Base-by-base conservation (phyloP, 331 rosid genomes). In the Telfairia occidentalis region DNA sequence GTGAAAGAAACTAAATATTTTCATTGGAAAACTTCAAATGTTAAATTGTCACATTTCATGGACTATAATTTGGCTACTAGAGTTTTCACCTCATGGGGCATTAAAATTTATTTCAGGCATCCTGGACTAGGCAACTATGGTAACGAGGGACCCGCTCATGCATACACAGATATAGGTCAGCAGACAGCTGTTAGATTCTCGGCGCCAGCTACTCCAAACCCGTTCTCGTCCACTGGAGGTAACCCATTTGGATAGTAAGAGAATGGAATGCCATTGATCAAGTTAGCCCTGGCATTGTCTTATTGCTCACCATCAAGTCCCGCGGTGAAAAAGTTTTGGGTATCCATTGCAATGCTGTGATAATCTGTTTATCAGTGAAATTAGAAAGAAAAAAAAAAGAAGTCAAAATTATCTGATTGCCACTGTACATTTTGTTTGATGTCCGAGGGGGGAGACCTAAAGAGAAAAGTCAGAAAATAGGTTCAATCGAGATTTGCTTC, bases 211-310 rank as follows among this genome's bases (percentile, higher is more conserved):
- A 67, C 83, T 70, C 83, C 91, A 52, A 82, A 77, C 78, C 81
- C 88, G 29, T 90, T 77, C 87, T 72, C 90, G 0, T 75, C 91
- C n/a, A 67, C 71, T 1, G 83, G 97, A 75, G 90, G 99, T 70
- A 95, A 95, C 77, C 99, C 99, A 75, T 95, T 95, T 64, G 96
- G 93, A n/a, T 95, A 82, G 74, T 80, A 50, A 78, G 69, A 48
- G 61, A 80, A 46, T 55, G 65, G 34, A 71, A 48, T 52, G 63
- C 18, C 38, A 50, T 49, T 18, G 34, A 59, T 76, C 75, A 69
- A 26, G 37, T 54, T 57, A 79, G 74, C 81, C 80, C 73, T 79
- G 76, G 84, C 90, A 89, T 85, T 83, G 70, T 61, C 77, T 84
- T 69, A 45, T 65, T 76, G 87, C 83, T 73, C 76, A 83, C 77